A percentile compares a stretch with the other conserved stretches of the same genome.
Conservation (phyloP, 306 rosid species). For the Rosa rugosa region DNA sequence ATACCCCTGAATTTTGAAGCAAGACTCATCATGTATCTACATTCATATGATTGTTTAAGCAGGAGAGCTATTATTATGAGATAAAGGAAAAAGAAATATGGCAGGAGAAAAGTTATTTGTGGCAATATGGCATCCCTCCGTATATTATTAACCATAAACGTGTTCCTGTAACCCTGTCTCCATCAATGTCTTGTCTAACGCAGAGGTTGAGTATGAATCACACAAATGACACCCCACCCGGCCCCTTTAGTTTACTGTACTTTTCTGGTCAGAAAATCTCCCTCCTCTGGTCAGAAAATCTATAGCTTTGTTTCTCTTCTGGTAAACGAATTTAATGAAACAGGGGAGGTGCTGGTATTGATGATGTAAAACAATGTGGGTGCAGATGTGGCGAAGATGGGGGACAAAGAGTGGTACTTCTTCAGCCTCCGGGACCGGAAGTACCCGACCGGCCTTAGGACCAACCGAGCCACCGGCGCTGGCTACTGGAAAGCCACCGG, state of each 20-base stretch:
- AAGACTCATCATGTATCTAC: neutral
- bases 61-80: neutral
- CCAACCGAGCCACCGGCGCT: constrained; percentile 74
- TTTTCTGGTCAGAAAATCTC: constrained; percentile 1
- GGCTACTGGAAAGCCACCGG: constrained; percentile 96
- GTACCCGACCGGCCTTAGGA: constrained; percentile 74
- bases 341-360: neutral
- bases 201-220: neutral
- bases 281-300: constrained; percentile 13
- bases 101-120: neutral
- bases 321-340: neutral
- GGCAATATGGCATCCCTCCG: neutral
- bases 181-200: neutral
- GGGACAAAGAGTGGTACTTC: constrained; percentile 79
- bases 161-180: neutral
- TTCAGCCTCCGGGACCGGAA: constrained; percentile 78
- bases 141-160: neutral
- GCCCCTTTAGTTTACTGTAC: neutral
- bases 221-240: neutral
- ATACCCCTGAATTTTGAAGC: neutral
- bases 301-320: neutral
- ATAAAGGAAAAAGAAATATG: neutral
- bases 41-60: neutral
- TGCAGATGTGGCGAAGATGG: constrained; percentile 74
- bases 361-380: neutral